Evolutionary conservation across 148 eudicot species (phyloP), one percentile per base, ranked within the genome.

Genomic region (Dysphania ambrosioides): DNA sequence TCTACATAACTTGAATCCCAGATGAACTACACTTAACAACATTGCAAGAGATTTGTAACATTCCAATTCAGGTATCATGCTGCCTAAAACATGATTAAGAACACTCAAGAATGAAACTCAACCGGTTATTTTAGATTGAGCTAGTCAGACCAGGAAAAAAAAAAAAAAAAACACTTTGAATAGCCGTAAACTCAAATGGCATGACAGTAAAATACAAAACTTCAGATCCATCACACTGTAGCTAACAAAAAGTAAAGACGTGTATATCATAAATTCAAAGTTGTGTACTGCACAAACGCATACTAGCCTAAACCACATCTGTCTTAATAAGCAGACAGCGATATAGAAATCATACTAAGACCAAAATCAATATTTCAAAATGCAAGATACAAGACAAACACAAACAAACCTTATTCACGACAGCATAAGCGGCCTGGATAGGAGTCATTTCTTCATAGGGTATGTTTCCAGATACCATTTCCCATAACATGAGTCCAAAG

Each of bases 351-450:
- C n/a, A n/a, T n/a, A n/a, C n/a, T 36, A 68, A 11, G 41, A 44
- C 18, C 15, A 26, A 27, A 8, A 27, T 4, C 19, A 59, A 5
- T 23, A 27, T 57, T 36, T 1, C 23, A 38, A 27, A 24, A 35
- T 34, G 2, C 21, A 38, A 8, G 35, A 51, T 8, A 40, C 12
- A 67, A 60, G 42, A 15, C 41, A 34, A 23, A 53, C 32, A 32
- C 18, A 68, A 23, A 79, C 75, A 6, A 74, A 90, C 96, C 98
- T 91, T 94, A 72, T 90, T 88, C 71, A 88, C 91, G 31, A 94
- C 98, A 71, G 98, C 98, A 91, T 83, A 94, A 35, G 98, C 98
- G 60, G 97, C 98, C 79, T 91, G 97, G 71, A 87, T 85, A 4
- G 97, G 98, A 19, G 89, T 88, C 98, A 94, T 91, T 56, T 94